Conservation (phyloP, 352 stramenopile genomes). For the Globisporangium camurandrum region DNA sequence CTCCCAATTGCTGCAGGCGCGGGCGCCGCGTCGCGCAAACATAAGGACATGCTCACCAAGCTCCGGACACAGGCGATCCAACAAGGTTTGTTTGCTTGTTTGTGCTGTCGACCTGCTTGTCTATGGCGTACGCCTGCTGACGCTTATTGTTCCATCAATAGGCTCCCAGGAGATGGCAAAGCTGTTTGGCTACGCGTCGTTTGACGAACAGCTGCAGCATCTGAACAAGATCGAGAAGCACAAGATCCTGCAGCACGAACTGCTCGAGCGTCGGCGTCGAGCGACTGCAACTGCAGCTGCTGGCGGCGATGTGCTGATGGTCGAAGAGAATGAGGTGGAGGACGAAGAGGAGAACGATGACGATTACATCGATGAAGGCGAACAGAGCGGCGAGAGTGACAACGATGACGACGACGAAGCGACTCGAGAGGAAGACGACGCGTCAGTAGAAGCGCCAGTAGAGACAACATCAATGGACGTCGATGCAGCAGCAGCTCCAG, state of each 20-base stretch:
- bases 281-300: too few species aligned
- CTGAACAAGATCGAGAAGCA: conserved; percentile 59
- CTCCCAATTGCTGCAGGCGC: conserved; percentile 39
- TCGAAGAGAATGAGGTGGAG: conserved; percentile 6
- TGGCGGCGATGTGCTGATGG: conserved; percentile 8
- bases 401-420: conserved; percentile 7
- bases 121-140: neutral
- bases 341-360: conserved; percentile 13
- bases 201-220: conserved; percentile 60
- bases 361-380: conserved; percentile 10
- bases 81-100: conserved; percentile 22
- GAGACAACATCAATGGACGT: too few species aligned
- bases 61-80: conserved; percentile 52
- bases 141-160: neutral
- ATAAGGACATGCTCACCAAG: conserved; percentile 49
- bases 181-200: conserved; percentile 66
- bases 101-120: neutral
- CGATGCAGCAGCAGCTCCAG: conserved; percentile 10
- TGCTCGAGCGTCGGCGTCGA: conserved; percentile 30
- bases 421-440: too few species aligned
- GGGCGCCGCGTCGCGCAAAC: conserved; percentile 29
- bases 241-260: conserved; percentile 45
- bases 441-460: too few species aligned
- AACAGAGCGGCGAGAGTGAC: conserved; percentile 10
- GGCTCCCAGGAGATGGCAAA: conserved; percentile 57